Evolutionary conservation across 139 green algal species (phyloP).

Genomic region (Tetraselmis chui): DNA sequence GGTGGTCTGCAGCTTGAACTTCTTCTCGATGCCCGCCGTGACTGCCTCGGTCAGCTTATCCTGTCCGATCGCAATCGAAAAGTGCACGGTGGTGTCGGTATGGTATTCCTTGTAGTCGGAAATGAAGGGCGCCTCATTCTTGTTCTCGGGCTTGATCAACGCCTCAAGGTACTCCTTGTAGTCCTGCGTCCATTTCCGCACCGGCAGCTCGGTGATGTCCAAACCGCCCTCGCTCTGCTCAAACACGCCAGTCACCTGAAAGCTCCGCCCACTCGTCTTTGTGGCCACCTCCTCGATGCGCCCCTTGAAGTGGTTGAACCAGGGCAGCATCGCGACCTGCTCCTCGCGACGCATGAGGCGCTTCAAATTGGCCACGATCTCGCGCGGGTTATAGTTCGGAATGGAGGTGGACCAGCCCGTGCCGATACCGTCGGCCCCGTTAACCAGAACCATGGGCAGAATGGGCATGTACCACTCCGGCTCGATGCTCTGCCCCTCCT

Average conservation of each 20-base stretch:
- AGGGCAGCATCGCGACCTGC: slow-evolving; percentile 76
- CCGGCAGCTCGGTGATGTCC: slow-evolving; percentile 91
- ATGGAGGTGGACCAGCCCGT: slow-evolving; percentile 96
- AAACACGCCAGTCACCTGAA: slow-evolving; percentile 3
- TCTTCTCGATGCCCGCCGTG: slow-evolving; percentile 58
- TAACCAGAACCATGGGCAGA: slow-evolving; percentile 86
- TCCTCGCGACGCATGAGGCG: slow-evolving; percentile 71
- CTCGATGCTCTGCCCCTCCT: slow-evolving; percentile 96
- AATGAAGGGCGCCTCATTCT: slow-evolving; percentile 50
- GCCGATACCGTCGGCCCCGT: slow-evolving; percentile 97
- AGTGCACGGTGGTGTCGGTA: slow-evolving; percentile 86
- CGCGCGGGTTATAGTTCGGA: slow-evolving; percentile 93
- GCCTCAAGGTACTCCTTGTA: slow-evolving; percentile 98
- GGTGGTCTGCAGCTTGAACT: slow-evolving; percentile 88
- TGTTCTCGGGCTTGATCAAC: slow-evolving; percentile 76
- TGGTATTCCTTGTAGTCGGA: slow-evolving; percentile 87
- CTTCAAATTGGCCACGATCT: slow-evolving; percentile 87
- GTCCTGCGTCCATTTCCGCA: slow-evolving; percentile 96
- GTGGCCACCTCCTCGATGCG: slow-evolving; percentile 46
- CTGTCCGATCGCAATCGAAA: slow-evolving; percentile 66
- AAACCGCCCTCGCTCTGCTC: slow-evolving; percentile 54
- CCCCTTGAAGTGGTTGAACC: slow-evolving; percentile 77
- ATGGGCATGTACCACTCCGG: slow-evolving; percentile 87
- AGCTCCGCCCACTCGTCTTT: not conserved
- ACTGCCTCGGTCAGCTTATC: slow-evolving; percentile 54